Evolutionary conservation across 768 basidiomycete species (phyloP).

Genomic region (Lentinula sp.): DNA sequence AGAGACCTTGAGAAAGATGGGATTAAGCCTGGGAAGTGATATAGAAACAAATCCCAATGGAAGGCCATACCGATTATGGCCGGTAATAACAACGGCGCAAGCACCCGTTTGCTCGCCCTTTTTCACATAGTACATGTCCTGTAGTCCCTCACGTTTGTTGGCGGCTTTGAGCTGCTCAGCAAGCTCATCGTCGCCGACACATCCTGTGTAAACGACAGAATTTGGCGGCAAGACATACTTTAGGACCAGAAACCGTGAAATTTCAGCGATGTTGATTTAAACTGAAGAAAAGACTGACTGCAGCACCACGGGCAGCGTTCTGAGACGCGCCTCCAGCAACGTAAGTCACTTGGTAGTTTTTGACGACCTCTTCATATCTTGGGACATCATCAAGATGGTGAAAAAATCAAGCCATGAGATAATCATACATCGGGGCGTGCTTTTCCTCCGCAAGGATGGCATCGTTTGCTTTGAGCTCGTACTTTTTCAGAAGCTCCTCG

Average conservation of each 20-base stretch:
- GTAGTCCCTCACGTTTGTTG: constrained; percentile 88
- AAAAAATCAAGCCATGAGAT: background rate
- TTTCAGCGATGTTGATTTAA: background rate
- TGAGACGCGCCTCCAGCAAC: constrained; percentile 97
- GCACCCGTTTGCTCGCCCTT: constrained; percentile 89
- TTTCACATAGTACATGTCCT: constrained; percentile 85
- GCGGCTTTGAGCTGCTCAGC: constrained; percentile 84
- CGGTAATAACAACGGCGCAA: constrained; percentile 93
- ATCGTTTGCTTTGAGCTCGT: constrained; percentile 88
- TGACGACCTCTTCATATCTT: constrained; percentile 87
- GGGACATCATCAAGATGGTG: constrained; percentile 1
- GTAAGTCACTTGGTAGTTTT: constrained; percentile 72
- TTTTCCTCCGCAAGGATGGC: constrained; percentile 91
- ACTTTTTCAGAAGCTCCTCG: constrained; percentile 82
- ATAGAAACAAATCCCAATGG: too few relatives aligned
- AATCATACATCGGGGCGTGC: constrained; percentile 75
- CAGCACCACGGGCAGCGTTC: constrained; percentile 94
- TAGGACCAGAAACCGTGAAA: constrained; percentile 1
- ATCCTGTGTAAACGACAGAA: constrained; percentile 91
- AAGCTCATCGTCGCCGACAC: constrained; percentile 90
- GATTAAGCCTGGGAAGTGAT: background rate
- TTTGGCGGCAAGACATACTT: constrained; percentile 86
- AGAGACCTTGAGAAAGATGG: constrained; percentile 57
- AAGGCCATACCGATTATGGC: constrained; percentile 73
- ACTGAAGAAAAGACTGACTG: constrained; percentile 47